Evolutionary conservation across 2,329 filamentous ascomycete genomes (phyloP), one percentile per base, ranked within the genome.

Genomic region (Neonectria ditissima): DNA sequence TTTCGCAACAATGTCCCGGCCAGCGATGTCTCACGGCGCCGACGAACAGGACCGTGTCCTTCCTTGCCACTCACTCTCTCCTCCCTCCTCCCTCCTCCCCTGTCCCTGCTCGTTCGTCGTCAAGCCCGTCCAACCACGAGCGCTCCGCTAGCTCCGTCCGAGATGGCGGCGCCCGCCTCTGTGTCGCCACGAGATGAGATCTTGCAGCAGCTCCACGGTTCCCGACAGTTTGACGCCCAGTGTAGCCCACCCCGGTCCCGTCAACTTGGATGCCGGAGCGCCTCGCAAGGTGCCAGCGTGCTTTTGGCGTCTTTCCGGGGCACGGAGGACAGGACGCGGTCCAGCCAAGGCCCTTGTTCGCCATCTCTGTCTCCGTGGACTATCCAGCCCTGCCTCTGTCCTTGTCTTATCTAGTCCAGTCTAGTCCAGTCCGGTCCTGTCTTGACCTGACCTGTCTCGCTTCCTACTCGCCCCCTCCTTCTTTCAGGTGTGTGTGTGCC

Each of bases 1-100:
- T 71, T 72, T 72, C 72, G 72, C 70, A 74, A 73, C 75, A 75
- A 77, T 77, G 71, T 73, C 75, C 74, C 74, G 75, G 73, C 66
- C 65, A 69, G 67, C 63, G 65, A 34, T 73, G 70, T 72, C 70
- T 73, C 63, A 73, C 50, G 55, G 50, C 64, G 55, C 55, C 67
- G 70, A 72, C 69, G 65, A 63, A 65, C 59, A 67, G 67, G 47
- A 55, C 50, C 55, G 34, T 72, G 50, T 43, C 39, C 48, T 48
- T 43, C 39, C 48, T 48, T 18, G 28, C 34, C 14, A n/a, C 34
- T 34, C 30, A 34, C 30, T 55, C 48, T n/a, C n/a, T n/a, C n/a
- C n/a, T n/a, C n/a, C n/a, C n/a, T n/a, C n/a, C n/a, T n/a, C n/a
- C 24, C 24, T 26, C 28, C 44, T 26, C 20, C 43, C 43, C 26